Conservation (phyloP, 2,329 filamentous ascomycete species). For the Cercospora brassicicola region DNA sequence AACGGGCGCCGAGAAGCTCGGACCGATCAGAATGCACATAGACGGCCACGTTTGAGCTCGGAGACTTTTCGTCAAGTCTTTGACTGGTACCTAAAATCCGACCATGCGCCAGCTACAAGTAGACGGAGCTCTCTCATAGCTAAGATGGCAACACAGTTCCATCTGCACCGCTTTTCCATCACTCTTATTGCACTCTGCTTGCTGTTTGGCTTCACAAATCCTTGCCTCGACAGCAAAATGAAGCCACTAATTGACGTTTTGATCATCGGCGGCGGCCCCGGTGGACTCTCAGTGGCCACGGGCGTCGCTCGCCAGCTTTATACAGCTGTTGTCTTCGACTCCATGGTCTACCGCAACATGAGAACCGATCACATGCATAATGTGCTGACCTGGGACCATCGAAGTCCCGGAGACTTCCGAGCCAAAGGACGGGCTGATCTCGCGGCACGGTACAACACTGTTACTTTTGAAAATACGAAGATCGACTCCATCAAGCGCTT, state of each 20-base stretch:
- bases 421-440: background rate
- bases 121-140: background rate
- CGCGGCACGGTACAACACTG: background rate
- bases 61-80: background rate
- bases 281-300: background rate
- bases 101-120: background rate
- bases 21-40: background rate
- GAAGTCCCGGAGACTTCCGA: background rate
- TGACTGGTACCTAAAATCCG: background rate
- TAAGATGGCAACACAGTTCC: background rate
- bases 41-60: background rate
- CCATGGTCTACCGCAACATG: background rate
- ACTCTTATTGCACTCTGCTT: background rate
- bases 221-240: background rate
- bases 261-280: background rate
- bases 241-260: background rate
- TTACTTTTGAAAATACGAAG: background rate
- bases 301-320: background rate
- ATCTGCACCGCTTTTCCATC: background rate
- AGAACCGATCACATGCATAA: background rate
- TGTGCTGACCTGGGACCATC: background rate
- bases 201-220: background rate
- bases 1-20: background rate
- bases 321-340: background rate
- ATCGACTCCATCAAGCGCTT: background rate